Conservation (phyloP, 352 stramenopile species). For the Pythium monospermum region DNA sequence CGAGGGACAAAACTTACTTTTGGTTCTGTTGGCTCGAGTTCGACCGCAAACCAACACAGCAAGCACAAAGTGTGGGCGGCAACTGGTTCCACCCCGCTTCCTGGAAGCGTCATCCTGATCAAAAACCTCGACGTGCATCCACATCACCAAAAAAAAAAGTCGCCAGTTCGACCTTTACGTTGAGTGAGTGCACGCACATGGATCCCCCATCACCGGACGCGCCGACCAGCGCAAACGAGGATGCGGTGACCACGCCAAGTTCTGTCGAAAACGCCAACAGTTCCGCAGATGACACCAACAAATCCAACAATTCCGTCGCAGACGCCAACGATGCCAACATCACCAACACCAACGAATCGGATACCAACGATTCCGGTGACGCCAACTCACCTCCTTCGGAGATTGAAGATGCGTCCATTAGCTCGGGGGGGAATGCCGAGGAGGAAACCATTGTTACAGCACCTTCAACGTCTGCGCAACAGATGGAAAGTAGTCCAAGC, state of each 20-base stretch:
- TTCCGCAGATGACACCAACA: neutral
- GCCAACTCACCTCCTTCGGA: neutral
- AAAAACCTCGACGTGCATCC: neutral
- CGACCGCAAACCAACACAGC: neutral
- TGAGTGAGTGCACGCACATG: too few species aligned
- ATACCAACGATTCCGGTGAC: neutral
- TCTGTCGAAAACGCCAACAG: neutral
- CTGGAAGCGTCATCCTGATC: slow-evolving; percentile 16
- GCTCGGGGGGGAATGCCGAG: neutral
- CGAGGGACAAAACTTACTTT: slow-evolving; percentile 16
- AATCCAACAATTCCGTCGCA: neutral
- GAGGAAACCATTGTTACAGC: neutral
- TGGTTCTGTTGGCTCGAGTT: slow-evolving; percentile 21
- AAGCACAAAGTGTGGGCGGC: slow-evolving; percentile 25
- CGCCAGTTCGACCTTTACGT: too few species aligned
- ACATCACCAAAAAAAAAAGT: too few species aligned
- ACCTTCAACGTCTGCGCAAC: slow-evolving; percentile 1
- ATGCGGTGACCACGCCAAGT: neutral
- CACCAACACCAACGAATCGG: slow-evolving; percentile 4
- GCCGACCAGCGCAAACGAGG: neutral
- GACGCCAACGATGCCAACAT: slow-evolving; percentile 1
- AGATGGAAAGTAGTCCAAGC: neutral
- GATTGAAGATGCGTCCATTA: neutral
- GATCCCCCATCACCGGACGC: neutral
- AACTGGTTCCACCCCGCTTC: slow-evolving; percentile 16